Evolutionary conservation across 2,329 filamentous ascomycete genomes (phyloP), one percentile per base, ranked within the genome.

Genomic region (Phyllosticta citrichinensis): DNA sequence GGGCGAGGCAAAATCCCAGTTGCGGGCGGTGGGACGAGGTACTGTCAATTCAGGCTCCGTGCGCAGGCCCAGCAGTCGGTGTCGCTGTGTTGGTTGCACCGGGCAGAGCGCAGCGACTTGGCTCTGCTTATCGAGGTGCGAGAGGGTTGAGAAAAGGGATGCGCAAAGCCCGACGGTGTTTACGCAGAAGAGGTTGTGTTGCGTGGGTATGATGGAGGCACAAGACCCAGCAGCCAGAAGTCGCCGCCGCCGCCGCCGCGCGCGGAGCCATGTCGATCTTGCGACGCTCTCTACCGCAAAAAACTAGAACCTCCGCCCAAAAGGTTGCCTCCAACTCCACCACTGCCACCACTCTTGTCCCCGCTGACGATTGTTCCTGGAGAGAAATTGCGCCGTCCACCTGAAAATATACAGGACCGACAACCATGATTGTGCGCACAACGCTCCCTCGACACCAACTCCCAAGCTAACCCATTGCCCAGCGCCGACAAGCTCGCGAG

Each of bases 401-500:
- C 40, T 47, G 14, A 12, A 47, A n/a, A n/a, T 17, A 19, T 2
- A 47, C 3, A n/a, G 9, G 27, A 30, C 6, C 27, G 27, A 30
- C 30, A 30, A 24, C 33, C 56, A 62, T 62, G 60, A 62, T 62
- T 50, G 60, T 62, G 6, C 6, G 60, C 54, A 20, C 40, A 22
- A 51, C 52, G 19, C 52, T 24, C 19, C 51, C 47, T 33, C 56
- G 25, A 8, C 25, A 17, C 35, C 55, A 27, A 9, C 22, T n/a
- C 3, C 24, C 55, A 52, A n/a, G 24, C 59, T 61, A 40, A 61
- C 59, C 25, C 19, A 25, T 40, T 33, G 40, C 33, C 5, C 61
- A 62, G 61, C 83, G 87, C 69, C 83, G 87, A 80, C 87, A 91
- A 81, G 86, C 87, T 64, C 85, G 89, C 67, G 85, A 92, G 74